Evolutionary conservation across 2,329 filamentous ascomycete species (phyloP).

Genomic region (Botrytis fabae): DNA sequence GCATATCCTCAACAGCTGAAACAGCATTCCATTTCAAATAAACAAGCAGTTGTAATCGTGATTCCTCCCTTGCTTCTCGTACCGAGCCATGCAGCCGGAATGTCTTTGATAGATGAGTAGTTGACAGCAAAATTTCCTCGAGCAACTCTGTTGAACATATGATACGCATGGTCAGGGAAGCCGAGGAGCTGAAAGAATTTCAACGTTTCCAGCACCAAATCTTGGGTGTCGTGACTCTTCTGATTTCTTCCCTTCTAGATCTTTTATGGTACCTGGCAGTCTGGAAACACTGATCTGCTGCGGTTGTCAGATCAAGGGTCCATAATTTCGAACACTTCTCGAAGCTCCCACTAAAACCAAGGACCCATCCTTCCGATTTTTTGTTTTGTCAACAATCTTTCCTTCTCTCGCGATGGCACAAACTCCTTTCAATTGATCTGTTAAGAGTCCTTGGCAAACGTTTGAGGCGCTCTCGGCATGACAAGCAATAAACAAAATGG

Average conservation of each 20-base stretch:
- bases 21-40: not conserved
- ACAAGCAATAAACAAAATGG: not conserved
- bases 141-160: not conserved
- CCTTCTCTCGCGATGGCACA: not conserved
- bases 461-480: not conserved
- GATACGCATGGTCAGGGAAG: not conserved
- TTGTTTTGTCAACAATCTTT: not conserved
- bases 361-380: constrained; percentile 1
- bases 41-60: not conserved
- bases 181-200: not conserved
- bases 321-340: constrained; percentile 4
- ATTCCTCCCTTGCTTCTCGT: not conserved
- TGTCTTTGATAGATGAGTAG: no score
- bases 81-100: not conserved
- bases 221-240: not conserved
- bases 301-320: not conserved
- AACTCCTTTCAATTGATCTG: not conserved
- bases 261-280: not conserved
- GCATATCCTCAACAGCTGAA: not conserved
- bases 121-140: not conserved
- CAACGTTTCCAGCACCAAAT: not conserved
- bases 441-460: not conserved
- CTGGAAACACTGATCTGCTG: not conserved
- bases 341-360: not conserved
- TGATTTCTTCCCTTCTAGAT: not conserved